Evolutionary conservation across 805 yeast genomes (phyloP).

Genomic region (Cyberlindnera mycetangii): DNA sequence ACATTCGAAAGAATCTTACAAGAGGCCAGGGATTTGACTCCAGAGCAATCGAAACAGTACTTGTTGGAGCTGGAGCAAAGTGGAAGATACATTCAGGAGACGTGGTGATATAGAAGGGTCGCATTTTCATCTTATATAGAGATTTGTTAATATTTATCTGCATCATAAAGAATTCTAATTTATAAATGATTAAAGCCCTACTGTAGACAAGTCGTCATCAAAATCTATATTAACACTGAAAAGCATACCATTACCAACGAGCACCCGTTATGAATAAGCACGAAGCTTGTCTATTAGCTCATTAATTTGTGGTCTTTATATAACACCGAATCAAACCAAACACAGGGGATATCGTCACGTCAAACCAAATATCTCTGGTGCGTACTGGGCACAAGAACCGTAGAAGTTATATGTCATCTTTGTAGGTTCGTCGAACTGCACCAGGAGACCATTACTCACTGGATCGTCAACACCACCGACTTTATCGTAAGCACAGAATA

Average conservation of each 20-base stretch:
- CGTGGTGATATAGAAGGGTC: no score
- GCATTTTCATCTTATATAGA: neutral
- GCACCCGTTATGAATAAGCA: no score
- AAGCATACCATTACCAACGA: neutral
- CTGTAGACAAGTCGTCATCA: neutral
- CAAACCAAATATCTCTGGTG: constrained; percentile 9
- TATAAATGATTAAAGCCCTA: no score
- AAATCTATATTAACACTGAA: no score
- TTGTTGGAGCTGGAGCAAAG: constrained; percentile 57
- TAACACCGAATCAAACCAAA: neutral
- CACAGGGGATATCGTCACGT: neutral
- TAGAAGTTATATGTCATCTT: constrained; percentile 30
- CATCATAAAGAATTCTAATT: neutral
- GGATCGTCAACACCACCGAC: constrained; percentile 38
- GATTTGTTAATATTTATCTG: constrained; percentile 1
- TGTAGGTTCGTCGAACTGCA: constrained; percentile 20
- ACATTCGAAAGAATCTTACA: constrained; percentile 65
- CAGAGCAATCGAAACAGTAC: constrained; percentile 47
- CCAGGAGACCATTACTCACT: constrained; percentile 20
- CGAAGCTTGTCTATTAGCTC: no score
- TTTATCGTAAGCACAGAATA: constrained; percentile 58
- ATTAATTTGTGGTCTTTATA: no score
- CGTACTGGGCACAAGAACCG: constrained; percentile 28
- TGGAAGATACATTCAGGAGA: constrained; percentile 78
- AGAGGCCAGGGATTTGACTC: constrained; percentile 40